A percentile compares a stretch with the other conserved stretches of the same genome.
Conservation (phyloP, 345 rosid genomes). For the Conringia planisiliqua region DNA sequence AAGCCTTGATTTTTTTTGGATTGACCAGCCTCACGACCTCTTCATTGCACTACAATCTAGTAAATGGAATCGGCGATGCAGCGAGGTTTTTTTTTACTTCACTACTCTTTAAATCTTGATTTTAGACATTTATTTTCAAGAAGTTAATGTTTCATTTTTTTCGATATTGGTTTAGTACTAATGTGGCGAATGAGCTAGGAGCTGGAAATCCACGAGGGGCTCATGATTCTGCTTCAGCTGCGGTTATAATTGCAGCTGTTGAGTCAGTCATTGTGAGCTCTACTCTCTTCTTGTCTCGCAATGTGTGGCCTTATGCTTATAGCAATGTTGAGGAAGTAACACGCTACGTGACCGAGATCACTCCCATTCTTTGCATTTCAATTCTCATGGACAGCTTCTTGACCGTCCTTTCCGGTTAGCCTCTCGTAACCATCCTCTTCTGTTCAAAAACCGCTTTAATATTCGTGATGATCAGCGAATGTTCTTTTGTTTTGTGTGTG, state of each 20-base stretch:
- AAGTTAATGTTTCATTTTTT: neutral
- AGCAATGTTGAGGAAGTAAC: constrained; percentile 32
- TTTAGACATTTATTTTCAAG: neutral
- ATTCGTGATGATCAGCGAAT: neutral
- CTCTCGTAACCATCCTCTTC: neutral
- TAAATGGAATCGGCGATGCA: constrained; percentile 35
- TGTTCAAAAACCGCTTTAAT: neutral
- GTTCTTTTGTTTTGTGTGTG: neutral
- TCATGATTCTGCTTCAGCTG: constrained; percentile 27
- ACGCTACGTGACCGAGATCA: constrained; percentile 19
- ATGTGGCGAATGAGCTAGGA: constrained; percentile 39
- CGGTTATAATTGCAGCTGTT: constrained; percentile 29
- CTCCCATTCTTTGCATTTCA: constrained; percentile 38
- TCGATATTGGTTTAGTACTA: constrained; percentile 22
- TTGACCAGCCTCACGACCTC: constrained; percentile 35
- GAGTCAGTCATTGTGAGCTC: constrained; percentile 33
- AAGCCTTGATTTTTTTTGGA: too few species aligned
- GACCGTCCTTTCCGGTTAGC: constrained; percentile 27
- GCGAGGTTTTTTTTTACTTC: constrained; percentile 25
- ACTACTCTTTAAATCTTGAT: neutral
- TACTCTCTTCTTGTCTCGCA: constrained; percentile 25
- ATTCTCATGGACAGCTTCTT: constrained; percentile 36
- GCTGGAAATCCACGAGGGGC: constrained; percentile 35
- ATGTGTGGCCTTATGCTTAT: constrained; percentile 36
- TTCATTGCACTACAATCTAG: constrained; percentile 30